Base-by-base conservation (phyloP, 345 rosid species). In the Rhodamnia rubescens region DNA sequence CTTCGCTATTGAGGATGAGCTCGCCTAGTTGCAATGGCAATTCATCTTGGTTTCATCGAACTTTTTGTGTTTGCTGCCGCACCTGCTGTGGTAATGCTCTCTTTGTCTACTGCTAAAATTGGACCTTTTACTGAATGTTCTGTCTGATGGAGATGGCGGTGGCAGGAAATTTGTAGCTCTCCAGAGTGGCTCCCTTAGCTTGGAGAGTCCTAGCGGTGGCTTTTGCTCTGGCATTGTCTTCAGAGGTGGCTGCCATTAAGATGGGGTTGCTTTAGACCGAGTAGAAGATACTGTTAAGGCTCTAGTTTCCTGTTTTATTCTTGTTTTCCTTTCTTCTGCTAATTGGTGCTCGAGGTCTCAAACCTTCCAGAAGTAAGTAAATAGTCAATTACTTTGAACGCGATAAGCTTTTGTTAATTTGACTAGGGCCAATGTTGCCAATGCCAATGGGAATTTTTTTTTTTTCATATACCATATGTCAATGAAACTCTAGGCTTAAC, bases 311-410 rank as follows among this genome's bases (percentile, higher is more conserved):
- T 94, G 96, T 90, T 93, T 96, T 56, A 97, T 74, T 91, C 98
- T 96, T 82, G 91, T 90, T 89, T 94, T 96, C 90, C 98, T 95
- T 91, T 95, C 98, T 59, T 93, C 98, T 2, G 90, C 94, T 78
- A 96, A 85, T 85, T 93, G n/a, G n/a, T 98, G 91, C 87, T 97
- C 98, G 40, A 97, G 93, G 86, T 96, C 98, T 83, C 95, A 92
- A 50, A 93, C 96, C 99, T 97, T 85, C 51, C 52, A 82, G 40
- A 81, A 81, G 12, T 16, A 22, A 47, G 18, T 11, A 82, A 42
- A 64, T 24, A 64, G 53, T 29, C 74, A 29, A 1, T 61, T 29
- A 61, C 18, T 61, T 61, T 61, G 74, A 61, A 61, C 42, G 5
- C 29, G 40, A 27, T 61, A 15, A 61, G 36, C 5, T 61, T 29